A percentile compares a stretch with the other conserved stretches of the same genome.
Evolutionary conservation across 352 stramenopile genomes (phyloP).

Genomic region (Blastocystis sp.): DNA sequence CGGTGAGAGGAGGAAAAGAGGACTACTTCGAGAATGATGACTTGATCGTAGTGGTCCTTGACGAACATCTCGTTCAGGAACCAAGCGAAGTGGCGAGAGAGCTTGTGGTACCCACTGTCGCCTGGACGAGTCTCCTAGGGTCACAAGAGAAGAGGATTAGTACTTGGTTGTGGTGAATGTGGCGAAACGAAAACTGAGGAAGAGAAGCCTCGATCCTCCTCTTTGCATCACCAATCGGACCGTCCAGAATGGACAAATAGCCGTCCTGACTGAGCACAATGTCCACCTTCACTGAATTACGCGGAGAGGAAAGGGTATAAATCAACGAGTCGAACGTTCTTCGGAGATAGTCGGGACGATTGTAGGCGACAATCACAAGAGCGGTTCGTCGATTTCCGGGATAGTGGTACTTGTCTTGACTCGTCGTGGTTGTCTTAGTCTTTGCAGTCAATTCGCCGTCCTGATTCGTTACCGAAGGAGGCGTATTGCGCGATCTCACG

Average conservation of each 20-base stretch:
- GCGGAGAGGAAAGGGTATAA: slow-evolving; percentile 69
- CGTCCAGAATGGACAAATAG: slow-evolving; percentile 76
- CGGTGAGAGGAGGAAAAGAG: slow-evolving; percentile 75
- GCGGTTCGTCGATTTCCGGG: slow-evolving; percentile 53
- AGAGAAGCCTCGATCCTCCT: neutral
- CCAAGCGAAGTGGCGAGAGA: slow-evolving; percentile 83
- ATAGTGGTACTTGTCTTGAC: slow-evolving; percentile 19
- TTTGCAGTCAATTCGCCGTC: too few species aligned
- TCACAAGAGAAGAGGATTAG: neutral
- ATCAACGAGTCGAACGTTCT: slow-evolving; percentile 79
- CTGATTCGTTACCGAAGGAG: too few species aligned
- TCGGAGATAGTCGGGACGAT: slow-evolving; percentile 81
- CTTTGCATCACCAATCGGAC: slow-evolving; percentile 77
- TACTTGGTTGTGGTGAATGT: slow-evolving; percentile 76
- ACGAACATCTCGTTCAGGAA: slow-evolving; percentile 77
- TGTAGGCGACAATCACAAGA: slow-evolving; percentile 82
- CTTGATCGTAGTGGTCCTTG: slow-evolving; percentile 31
- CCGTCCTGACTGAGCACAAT: slow-evolving; percentile 84
- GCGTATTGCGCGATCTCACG: too few species aligned
- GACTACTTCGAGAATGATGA: slow-evolving; percentile 57
- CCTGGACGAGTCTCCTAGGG: neutral
- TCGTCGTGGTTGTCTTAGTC: too few species aligned
- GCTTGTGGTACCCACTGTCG: slow-evolving; percentile 80
- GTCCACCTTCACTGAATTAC: slow-evolving; percentile 78
- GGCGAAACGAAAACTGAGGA: slow-evolving; percentile 71